Evolutionary conservation across 352 stramenopile genomes (phyloP), one percentile per base, ranked within the genome.

Genomic region (Globisporangium alternatum): DNA sequence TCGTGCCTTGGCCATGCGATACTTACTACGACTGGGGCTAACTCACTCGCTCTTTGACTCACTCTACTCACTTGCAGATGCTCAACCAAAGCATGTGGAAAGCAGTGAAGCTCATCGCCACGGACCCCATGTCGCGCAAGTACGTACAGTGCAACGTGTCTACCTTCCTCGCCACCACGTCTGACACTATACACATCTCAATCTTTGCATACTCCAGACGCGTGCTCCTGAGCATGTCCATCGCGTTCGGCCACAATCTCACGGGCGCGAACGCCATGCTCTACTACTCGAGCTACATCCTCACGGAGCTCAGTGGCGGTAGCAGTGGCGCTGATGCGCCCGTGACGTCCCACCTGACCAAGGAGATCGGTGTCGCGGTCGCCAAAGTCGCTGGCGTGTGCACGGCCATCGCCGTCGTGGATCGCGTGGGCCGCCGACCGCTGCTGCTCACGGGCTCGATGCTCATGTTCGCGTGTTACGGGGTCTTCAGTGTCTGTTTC

Each of bases 251-350:
- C 1, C 82, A 91, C 52, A 88, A 80, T 44, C 62, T 86, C 43
- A 91, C 80, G 10, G 82, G 75, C 12, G 82, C 82, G 1, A 91
- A 89, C 60, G 82, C 80, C 9, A 89, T 91, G 80, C 74, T 91
- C n/a, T 91, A 91, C 64, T 91, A 90, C 61, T 91, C 82, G 12
- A 90, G 73, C 65, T 91, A 90, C 56, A 91, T 91, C 31, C 65
- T 91, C 33, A 56, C 76, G 1, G 75, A 73, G 30, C 65, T 91
- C 0, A 69, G 70, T 48, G 54, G 54, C 0, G 70, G 70, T 0
- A 6, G n/a, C 3, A 44, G 22, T 30, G 39, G 15, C 31, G 56
- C 72, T 19, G 28, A 5, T 3, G 51, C 25, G 9, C 28, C 60
- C 1, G 45, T 31, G 4, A 30, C 59, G 41, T 77, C 70, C 25